Base-by-base conservation (phyloP, 2,329 filamentous ascomycete species). In the Daldinia eschscholtzii region DNA sequence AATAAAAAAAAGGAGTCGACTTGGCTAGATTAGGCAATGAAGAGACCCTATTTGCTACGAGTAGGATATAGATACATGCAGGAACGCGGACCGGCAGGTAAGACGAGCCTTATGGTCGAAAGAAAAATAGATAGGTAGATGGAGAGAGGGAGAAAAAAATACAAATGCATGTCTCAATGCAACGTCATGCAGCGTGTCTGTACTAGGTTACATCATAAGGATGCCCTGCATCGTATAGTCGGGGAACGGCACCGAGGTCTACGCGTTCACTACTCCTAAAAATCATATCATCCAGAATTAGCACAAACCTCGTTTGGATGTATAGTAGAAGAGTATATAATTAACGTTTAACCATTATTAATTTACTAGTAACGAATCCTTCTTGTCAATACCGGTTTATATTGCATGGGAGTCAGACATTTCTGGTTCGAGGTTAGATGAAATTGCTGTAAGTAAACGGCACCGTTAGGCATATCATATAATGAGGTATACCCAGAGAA, bases 211-310 rank as follows among this genome's bases (percentile, higher is more conserved):
- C 68, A 62, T 66, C 35, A 58, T 50, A 53, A 52, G 46, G 52
- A 62, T 71, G 53, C 65, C 52, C 46, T 59, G 26, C 61, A 50
- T 67, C 69, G 69, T 71, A 71, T 71, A 71, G 20, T 66, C 63
- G 28, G 61, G 57, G 44, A 67, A 63, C 50, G 20, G 52, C 18
- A 52, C 55, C 52, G 35, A 64, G n/a, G 37, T 57, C 61, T 63
- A 62, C 48, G 62, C 58, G 42, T 64, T 60, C 42, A 18, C 15
- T 18, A 52, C 46, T n/a, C 50, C 37, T 56, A 26, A 28, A 28
- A 20, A 61, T 65, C 61, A 62, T 65, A 65, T 67, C 68, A 57
- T 66, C 44, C 44, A n/a, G 53, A 44, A 55, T 68, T 52, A 66
- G 68, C 44, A 65, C 62, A 62, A 26, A 55, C 50, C 50, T 50